phyloP scores from a whole-genome alignment of 805 yeast species.

The Yamadazyma olivae region DNA sequence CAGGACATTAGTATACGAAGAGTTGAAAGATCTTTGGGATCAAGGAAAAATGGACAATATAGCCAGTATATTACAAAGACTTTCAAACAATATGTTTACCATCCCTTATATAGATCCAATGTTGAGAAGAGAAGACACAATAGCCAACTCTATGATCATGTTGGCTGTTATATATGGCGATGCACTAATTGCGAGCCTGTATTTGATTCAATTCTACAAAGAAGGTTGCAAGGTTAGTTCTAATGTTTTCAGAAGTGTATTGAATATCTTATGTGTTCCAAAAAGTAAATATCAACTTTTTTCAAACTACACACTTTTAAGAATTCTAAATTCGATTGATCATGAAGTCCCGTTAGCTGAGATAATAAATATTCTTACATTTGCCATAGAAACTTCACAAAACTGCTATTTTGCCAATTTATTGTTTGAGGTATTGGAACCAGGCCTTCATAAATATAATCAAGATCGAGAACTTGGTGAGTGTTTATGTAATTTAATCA shows the following conservation, averaged over 20 bases:
- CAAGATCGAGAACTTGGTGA: not conserved
- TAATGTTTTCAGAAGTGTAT: conserved; percentile 4
- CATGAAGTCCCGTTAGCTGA: too few species aligned
- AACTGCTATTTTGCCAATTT: conserved; percentile 9
- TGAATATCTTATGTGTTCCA: conserved; percentile 10
- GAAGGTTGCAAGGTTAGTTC: conserved; percentile 2
- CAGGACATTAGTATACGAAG: too few species aligned
- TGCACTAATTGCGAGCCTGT: conserved; percentile 19
- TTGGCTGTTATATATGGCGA: conserved; percentile 21
- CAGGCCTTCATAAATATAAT: not conserved
- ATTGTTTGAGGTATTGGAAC: not conserved
- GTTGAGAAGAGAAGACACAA: not conserved
- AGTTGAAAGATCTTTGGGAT: too few species aligned
- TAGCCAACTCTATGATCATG: conserved; percentile 8
- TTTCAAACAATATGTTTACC: too few species aligned
- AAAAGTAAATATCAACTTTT: conserved; percentile 5
- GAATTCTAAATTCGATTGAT: not conserved
- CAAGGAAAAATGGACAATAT: too few species aligned
- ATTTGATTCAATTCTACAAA: conserved; percentile 10
- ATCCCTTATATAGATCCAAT: too few species aligned
- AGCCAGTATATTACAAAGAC: too few species aligned
- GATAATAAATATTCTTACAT: too few species aligned
- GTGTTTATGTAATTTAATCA: not conserved
- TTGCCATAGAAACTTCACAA: too few species aligned
- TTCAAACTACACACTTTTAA: not conserved